Conservation (phyloP, 805 yeast genomes). For the Saccharomycopsis sp. region DNA sequence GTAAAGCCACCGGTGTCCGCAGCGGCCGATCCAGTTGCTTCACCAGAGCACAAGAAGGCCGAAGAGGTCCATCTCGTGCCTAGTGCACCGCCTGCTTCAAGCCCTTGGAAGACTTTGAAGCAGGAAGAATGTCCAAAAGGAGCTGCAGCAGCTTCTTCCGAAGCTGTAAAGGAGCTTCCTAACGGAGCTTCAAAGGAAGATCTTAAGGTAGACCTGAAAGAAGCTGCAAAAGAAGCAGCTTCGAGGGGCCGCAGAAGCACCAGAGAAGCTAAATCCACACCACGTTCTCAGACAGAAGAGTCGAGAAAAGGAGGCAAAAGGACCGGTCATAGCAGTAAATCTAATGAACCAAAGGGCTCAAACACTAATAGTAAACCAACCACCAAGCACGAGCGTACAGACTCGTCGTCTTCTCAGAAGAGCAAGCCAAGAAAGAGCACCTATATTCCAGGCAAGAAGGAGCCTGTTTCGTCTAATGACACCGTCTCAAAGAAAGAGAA, state of each 20-base stretch:
- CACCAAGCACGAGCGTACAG: not conserved
- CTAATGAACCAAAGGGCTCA: not conserved
- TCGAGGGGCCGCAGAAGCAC: too few species aligned
- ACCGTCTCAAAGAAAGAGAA: not conserved
- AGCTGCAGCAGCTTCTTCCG: not conserved
- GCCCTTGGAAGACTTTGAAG: not conserved
- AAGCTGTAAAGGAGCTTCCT: too few species aligned
- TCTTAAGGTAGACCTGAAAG: too few species aligned
- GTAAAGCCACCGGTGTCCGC: not conserved
- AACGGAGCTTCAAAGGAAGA: too few species aligned
- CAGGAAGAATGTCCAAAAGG: too few species aligned
- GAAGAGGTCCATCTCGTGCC: not conserved
- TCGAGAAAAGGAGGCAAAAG: conserved; percentile 7
- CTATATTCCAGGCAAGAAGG: not conserved
- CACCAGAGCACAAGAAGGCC: not conserved
- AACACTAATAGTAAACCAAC: not conserved
- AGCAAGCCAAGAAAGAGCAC: not conserved
- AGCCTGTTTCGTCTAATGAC: not conserved
- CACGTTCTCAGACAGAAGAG: too few species aligned
- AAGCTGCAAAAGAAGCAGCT: too few species aligned
- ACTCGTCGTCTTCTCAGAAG: not conserved
- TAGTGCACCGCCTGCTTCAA: not conserved
- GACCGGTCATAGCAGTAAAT: not conserved
- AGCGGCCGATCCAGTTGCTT: not conserved
- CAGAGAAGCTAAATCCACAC: too few species aligned